Evolutionary conservation across 805 yeast species (phyloP).

Genomic region (Starmerella davenportii): DNA sequence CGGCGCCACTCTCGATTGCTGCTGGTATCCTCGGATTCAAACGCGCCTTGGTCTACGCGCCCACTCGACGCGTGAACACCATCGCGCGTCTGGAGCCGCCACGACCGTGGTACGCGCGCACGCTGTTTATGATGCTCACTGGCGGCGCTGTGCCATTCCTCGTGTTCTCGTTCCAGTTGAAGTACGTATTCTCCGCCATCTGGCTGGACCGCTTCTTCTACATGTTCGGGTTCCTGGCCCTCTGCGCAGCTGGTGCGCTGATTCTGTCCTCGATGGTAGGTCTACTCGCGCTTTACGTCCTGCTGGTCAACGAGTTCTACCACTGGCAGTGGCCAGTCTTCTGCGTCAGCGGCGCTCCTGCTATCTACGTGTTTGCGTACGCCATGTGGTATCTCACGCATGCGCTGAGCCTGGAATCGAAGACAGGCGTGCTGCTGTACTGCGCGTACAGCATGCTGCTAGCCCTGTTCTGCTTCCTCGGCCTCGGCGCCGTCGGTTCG

Average conservation of each 20-base stretch:
- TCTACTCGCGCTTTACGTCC: conserved; percentile 60
- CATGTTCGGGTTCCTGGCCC: conserved; percentile 92
- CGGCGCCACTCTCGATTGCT: conserved; percentile 64
- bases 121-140: conserved; percentile 46
- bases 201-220: conserved; percentile 90
- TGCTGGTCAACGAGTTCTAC: conserved; percentile 79
- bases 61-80: conserved; percentile 73
- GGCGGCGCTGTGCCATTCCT: conserved; percentile 92
- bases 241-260: conserved; percentile 70
- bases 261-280: conserved; percentile 68
- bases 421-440: conserved; percentile 60
- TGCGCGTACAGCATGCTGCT: conserved; percentile 66
- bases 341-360: conserved; percentile 75
- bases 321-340: conserved; percentile 95
- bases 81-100: conserved; percentile 90
- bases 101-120: conserved; percentile 68
- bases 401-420: conserved; percentile 50
- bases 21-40: conserved; percentile 73
- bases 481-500: conserved; percentile 82
- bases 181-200: conserved; percentile 72
- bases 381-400: conserved; percentile 36
- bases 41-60: conserved; percentile 38
- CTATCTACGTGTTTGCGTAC: conserved; percentile 68
- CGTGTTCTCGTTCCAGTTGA: conserved; percentile 84
- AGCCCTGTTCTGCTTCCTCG: conserved; percentile 51